These are phyloP conservation scores for Salisapilia sapeloensis DNA, from an alignment of 352 stramenopile genomes.

Conservation along the genomic window DNA sequence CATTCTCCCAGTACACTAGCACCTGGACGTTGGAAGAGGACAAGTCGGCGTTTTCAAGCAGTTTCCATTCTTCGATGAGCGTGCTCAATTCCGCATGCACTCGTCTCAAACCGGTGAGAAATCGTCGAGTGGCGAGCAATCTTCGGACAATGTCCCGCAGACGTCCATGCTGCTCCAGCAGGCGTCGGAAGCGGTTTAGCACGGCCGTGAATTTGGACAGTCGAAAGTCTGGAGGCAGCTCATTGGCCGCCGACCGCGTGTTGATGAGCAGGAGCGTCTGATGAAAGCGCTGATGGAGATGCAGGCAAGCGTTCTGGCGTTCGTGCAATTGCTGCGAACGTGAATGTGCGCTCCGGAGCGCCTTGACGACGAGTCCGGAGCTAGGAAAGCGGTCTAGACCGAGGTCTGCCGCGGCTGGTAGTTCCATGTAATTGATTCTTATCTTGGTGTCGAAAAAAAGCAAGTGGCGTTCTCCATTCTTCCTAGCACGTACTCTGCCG, in stretches of 20 bases:
- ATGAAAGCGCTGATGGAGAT: conserved; percentile 26
- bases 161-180: conserved; percentile 20
- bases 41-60: no score
- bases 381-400: no score
- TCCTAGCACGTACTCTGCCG: no score
- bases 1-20: conserved; percentile 26
- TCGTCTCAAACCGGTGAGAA: conserved; percentile 14
- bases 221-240: conserved; percentile 8
- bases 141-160: conserved; percentile 16
- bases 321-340: conserved; percentile 25
- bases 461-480: no score
- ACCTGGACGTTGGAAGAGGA: conserved; percentile 11
- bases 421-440: no score
- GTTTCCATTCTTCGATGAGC: conserved; percentile 9
- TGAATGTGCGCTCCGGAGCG: conserved; percentile 14
- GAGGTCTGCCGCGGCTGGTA: conserved; percentile 3
- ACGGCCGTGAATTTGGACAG: conserved; percentile 20
- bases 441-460: no score
- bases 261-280: conserved; percentile 26
- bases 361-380: conserved; percentile 14
- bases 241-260: conserved; percentile 9
- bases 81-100: conserved; percentile 23
- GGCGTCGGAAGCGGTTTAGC: conserved; percentile 18
- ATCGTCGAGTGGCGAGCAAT: conserved; percentile 18
- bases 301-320: conserved; percentile 17